Base-by-base conservation (phyloP, 371 early-diverging fungal species). In the Mucor ambiguus region DNA sequence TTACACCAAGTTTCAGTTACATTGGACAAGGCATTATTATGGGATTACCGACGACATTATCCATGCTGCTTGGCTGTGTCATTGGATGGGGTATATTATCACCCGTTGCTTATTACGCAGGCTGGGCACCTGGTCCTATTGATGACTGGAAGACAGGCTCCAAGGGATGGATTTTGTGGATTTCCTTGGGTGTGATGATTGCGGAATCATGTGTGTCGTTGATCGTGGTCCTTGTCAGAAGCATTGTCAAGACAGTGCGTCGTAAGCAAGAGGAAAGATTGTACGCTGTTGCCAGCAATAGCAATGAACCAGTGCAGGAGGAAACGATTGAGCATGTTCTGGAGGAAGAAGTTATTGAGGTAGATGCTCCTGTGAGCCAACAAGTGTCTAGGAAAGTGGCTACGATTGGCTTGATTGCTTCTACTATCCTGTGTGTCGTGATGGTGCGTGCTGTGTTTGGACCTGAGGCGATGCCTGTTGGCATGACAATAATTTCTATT, bases 1-100 rank as follows among this genome's bases (percentile, higher is more conserved):
- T 92, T 61, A 88, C 88, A 24, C 93, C 93, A 0, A 90, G 90
- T 33, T 76, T 89, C 29, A 90, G 90, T 62, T 93, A 92, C 71
- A 78, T 91, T 28, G 94, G 94, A 5, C 94, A 93, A 70, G 94
- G 94, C 0, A 88, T 92, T 49, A 93, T 93, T 69, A 93, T 93
- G 94, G 82, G 66, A 9, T 37, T 72, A 10, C 63, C 68, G 1
- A 68, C 63, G 4, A 63, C 62, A 10, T 49, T 61, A 4, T 62
- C 63, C 22, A 61, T 93, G 94, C 68, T 91, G 3, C 63, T 87
- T 2, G 94, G 94, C 0, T 89, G 92, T 58, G 29, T 91, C 4
- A 81, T 91, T 64, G 94, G 94, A 3, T 93, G 94, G 94, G 93
- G 90, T 9, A 78, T 93, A 5, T 72, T 93, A 6, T 90, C 92